phyloP scores from a whole-genome alignment of 2,329 filamentous ascomycete species.

The Claviceps monticola region DNA sequence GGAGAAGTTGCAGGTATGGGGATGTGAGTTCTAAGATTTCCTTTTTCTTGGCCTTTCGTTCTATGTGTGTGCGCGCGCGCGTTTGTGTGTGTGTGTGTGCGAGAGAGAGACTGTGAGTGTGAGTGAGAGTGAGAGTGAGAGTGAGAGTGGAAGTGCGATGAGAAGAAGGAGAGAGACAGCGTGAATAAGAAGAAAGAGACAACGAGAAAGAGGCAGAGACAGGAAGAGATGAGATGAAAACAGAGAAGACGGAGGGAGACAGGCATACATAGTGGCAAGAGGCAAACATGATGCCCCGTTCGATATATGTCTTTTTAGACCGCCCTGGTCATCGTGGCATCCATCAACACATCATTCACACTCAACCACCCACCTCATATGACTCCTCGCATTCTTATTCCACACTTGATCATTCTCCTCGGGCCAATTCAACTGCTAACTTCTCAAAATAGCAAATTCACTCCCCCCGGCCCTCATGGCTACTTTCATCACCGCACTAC shows the following conservation, averaged over 20 bases:
- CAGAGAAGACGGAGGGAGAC: no score
- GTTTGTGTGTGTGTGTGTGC: background rate
- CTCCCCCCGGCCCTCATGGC: conserved; percentile 41
- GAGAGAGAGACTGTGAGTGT: no score
- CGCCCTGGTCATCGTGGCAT: background rate
- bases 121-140: no score
- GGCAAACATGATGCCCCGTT: no score
- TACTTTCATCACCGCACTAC: conserved; percentile 41
- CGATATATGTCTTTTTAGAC: background rate
- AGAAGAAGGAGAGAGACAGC: no score
- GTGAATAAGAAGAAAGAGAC: no score
- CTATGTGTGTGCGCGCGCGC: background rate
- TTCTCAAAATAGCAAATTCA: conserved; percentile 29
- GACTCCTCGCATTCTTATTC: no score
- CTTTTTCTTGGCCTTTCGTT: background rate
- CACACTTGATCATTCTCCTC: no score
- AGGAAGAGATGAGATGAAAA: background rate
- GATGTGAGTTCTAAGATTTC: conserved; percentile 28
- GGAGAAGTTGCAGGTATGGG: conserved; percentile 30
- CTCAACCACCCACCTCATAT: background rate
- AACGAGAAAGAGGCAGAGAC: background rate
- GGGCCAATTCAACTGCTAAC: background rate
- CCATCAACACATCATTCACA: background rate
- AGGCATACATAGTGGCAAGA: no score
- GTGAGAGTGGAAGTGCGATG: no score